Percentiles rank a stretch among this genome's conserved stretches.
These are phyloP conservation scores for Oropetium thomaeum DNA, from an alignment of 176 grass and related monocot species.

Conservation along the genomic window DNA sequence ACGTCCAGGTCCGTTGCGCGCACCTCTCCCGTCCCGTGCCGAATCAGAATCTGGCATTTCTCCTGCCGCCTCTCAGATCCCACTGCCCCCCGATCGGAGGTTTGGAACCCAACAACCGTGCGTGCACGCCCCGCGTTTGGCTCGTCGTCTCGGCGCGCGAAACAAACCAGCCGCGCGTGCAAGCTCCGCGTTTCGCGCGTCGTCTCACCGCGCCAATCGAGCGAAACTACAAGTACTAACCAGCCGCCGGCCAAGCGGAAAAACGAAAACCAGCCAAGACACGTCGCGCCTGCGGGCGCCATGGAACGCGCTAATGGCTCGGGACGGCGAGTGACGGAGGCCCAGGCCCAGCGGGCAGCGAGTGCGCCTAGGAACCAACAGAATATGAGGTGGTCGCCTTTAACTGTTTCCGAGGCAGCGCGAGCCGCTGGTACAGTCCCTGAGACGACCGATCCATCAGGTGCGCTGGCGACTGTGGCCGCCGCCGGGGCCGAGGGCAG, in stretches of 20 bases:
- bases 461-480: not conserved
- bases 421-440: not conserved
- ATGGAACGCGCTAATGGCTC: not conserved
- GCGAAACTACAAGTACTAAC: no score
- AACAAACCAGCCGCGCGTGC: not conserved
- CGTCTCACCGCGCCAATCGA: not conserved
- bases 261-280: not conserved
- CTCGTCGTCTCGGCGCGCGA: not conserved
- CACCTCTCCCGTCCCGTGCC: no score
- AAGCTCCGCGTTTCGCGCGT: slow-evolving; percentile 2
- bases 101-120: not conserved
- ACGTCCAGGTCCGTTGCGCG: not conserved
- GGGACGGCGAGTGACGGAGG: not conserved
- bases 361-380: slow-evolving; percentile 19
- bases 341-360: not conserved
- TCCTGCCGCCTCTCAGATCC: not conserved
- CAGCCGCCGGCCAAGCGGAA: not conserved
- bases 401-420: slow-evolving; percentile 33
- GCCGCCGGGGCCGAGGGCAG: not conserved
- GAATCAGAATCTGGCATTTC: no score
- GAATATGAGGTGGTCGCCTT: slow-evolving; percentile 2
- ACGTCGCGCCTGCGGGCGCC: not conserved
- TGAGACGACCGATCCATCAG: slow-evolving; percentile 10
- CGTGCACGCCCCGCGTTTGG: slow-evolving; percentile 5
- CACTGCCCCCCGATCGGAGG: slow-evolving; percentile 14